phyloP scores from a whole-genome alignment of 2,329 filamentous ascomycete genomes.

The Diplocarpon rosae region DNA sequence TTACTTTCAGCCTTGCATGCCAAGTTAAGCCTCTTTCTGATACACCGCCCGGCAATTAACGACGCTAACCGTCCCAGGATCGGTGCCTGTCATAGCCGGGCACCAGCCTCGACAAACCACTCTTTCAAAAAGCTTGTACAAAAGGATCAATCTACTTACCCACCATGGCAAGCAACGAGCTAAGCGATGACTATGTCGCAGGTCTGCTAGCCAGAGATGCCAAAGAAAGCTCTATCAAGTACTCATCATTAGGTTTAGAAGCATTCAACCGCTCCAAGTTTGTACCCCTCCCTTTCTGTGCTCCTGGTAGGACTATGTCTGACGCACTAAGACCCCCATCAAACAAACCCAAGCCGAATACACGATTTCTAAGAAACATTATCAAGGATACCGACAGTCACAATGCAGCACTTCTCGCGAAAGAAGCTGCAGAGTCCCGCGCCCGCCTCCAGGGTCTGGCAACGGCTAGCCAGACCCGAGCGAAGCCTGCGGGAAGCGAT shows the following conservation, averaged over 20 bases:
- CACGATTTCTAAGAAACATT: conserved; percentile 75
- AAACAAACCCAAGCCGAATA: conserved; percentile 78
- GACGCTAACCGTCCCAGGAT: neutral
- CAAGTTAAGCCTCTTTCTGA: neutral
- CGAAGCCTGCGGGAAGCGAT: conserved; percentile 35
- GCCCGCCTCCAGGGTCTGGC: conserved; percentile 56
- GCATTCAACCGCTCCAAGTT: conserved; percentile 41
- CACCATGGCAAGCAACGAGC: conserved; percentile 27
- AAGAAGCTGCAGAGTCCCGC: conserved; percentile 69
- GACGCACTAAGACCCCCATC: conserved; percentile 32
- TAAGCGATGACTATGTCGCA: conserved; percentile 71
- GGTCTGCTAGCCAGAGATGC: conserved; percentile 73
- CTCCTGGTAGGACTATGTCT: conserved; percentile 1
- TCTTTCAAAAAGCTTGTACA: neutral
- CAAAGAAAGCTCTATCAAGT: conserved; percentile 58
- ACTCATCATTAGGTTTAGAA: conserved; percentile 63
- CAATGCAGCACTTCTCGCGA: conserved; percentile 76
- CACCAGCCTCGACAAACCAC: neutral
- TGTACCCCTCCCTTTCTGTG: neutral
- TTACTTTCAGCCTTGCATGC: conserved; percentile 9
- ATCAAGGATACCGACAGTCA: conserved; percentile 81
- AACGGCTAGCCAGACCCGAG: conserved; percentile 30
- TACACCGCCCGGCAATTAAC: neutral
- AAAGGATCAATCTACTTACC: neutral
- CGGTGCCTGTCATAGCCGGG: neutral